These are phyloP conservation scores for Viola pubescens DNA, from an alignment of 441 rosid genomes.

Conservation along the genomic window DNA sequence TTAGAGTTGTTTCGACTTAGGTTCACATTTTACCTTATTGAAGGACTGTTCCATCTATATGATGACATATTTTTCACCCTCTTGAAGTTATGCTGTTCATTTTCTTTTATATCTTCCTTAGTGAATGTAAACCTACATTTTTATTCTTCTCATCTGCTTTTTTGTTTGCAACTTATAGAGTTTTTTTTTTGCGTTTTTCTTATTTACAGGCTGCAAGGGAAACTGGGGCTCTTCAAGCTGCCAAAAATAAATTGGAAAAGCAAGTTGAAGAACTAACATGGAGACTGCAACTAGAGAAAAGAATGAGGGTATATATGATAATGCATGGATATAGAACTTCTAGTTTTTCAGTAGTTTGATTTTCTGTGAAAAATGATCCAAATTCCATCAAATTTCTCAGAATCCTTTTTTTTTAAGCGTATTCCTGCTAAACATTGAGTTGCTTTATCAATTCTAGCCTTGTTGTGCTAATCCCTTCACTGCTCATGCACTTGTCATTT, in stretches of 20 bases:
- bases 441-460: not conserved
- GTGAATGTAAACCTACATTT: too few relatives aligned
- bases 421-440: not conserved
- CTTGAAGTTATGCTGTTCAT: too few relatives aligned
- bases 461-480: not conserved
- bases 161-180: not conserved
- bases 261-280: conserved; percentile 94
- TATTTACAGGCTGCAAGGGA: conserved; percentile 85
- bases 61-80: too few relatives aligned
- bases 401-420: not conserved
- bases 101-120: too few relatives aligned
- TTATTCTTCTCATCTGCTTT: not conserved
- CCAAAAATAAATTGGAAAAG: conserved; percentile 91
- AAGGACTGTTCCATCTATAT: too few relatives aligned
- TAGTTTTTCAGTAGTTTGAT: not conserved
- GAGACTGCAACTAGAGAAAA: conserved; percentile 86
- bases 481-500: not conserved
- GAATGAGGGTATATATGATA: conserved; percentile 60
- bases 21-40: too few relatives aligned
- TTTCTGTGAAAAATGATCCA: not conserved
- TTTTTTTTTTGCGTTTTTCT: conserved; percentile 1
- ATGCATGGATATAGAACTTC: conserved; percentile 6
- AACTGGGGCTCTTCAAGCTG: conserved; percentile 99
- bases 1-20: too few relatives aligned
- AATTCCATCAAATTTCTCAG: not conserved